These are phyloP conservation scores for Onygenales sp. DNA, from an alignment of 2,329 filamentous ascomycete genomes.

Conservation along the genomic window DNA sequence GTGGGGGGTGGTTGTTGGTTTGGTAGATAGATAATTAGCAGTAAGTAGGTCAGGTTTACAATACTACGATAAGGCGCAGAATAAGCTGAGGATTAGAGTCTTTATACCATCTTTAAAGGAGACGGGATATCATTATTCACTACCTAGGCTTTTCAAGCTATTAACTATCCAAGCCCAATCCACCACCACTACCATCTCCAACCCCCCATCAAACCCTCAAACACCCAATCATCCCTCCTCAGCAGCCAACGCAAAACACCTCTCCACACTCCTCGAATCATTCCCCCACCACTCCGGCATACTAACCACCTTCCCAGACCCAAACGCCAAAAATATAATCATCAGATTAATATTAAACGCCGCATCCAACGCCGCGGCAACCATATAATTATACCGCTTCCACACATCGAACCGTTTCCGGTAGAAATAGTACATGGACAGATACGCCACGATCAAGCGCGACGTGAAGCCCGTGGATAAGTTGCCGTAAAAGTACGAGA, in stretches of 20 bases:
- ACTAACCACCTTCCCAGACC: conserved; percentile 44
- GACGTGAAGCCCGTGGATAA: conserved; percentile 51
- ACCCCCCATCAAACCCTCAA: no score
- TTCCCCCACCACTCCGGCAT: conserved; percentile 61
- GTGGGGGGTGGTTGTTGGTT: no score
- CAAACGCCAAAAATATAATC: conserved; percentile 52
- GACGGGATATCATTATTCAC: no score
- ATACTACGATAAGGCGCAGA: no score
- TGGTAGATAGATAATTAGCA: no score
- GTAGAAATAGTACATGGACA: conserved; percentile 53
- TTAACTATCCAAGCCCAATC: no score
- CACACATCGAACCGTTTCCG: conserved; percentile 47
- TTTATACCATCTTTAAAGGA: no score
- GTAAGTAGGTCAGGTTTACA: no score
- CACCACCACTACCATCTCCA: no score
- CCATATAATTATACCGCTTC: conserved; percentile 52
- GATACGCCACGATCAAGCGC: conserved; percentile 49
- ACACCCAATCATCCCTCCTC: not conserved
- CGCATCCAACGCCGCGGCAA: conserved; percentile 53
- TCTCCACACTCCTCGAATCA: conserved; percentile 42
- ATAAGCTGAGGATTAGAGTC: no score
- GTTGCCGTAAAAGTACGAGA: conserved; percentile 52
- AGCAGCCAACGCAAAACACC: conserved; percentile 46
- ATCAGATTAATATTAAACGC: conserved; percentile 55
- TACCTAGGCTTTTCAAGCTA: no score